Conservation (phyloP, 306 rosid genomes). For the Calophaca sinica region DNA sequence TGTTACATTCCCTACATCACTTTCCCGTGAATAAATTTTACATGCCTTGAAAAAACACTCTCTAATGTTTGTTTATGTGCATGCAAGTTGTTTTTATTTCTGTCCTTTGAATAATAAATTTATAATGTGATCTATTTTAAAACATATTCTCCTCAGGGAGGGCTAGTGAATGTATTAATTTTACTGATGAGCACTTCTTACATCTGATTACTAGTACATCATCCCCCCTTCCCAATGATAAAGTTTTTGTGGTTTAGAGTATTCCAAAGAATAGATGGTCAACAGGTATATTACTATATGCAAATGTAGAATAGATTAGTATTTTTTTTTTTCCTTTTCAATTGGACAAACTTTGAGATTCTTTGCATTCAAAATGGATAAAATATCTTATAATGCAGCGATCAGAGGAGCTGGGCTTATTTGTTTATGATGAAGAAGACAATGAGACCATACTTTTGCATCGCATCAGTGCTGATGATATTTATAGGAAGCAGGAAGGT, state of each 20-base stretch:
- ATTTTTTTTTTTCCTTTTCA: background rate
- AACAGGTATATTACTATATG: conserved; percentile 9
- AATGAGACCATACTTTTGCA: conserved; percentile 84
- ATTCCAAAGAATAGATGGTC: conserved; percentile 13
- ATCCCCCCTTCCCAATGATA: background rate
- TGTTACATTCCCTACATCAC: background rate
- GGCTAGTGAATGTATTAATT: background rate
- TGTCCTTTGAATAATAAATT: conserved; percentile 13
- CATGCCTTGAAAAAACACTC: background rate
- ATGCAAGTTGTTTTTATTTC: conserved; percentile 9
- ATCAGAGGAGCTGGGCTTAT: conserved; percentile 86
- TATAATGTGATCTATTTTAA: background rate
- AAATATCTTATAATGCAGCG: conserved; percentile 64
- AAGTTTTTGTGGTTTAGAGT: background rate
- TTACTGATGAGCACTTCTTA: background rate
- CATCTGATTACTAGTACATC: conserved; percentile 12
- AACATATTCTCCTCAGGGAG: conserved; percentile 16
- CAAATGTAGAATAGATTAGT: background rate
- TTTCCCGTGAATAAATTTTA: background rate
- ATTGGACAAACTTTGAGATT: conserved; percentile 29
- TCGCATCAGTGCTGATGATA: conserved; percentile 80
- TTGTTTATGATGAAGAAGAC: conserved; percentile 91
- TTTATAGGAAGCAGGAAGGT: conserved; percentile 99
- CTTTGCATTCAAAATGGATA: conserved; percentile 30
- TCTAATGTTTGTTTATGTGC: conserved; percentile 3